Evolutionary conservation across 306 rosid species (phyloP).

Genomic region (Adenanthera pavonina): DNA sequence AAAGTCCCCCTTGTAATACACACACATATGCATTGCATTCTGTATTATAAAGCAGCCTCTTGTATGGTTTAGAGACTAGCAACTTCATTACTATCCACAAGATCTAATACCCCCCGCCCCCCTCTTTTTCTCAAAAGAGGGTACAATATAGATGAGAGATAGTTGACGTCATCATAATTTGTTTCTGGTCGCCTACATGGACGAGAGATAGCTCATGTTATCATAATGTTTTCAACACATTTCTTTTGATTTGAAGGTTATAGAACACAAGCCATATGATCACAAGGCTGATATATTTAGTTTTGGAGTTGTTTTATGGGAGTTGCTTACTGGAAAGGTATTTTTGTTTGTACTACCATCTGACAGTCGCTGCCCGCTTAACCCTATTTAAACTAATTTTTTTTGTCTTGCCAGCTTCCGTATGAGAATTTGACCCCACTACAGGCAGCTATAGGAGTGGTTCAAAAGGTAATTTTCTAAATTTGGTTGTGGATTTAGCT

Average conservation of each 20-base stretch:
- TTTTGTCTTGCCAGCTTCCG: slow-evolving; percentile 74
- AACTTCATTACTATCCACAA: not conserved
- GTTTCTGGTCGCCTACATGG: too few species aligned
- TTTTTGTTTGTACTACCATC: slow-evolving; percentile 26
- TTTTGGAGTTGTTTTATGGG: slow-evolving; percentile 94
- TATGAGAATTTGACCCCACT: slow-evolving; percentile 90
- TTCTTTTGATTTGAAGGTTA: slow-evolving; percentile 87
- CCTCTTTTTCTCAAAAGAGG: not conserved
- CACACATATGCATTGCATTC: not conserved
- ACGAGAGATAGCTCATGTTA: slow-evolving; percentile 43
- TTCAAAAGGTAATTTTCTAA: slow-evolving; percentile 70
- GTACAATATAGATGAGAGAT: slow-evolving; percentile 24
- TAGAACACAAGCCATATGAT: slow-evolving; percentile 97
- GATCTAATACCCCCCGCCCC: too few species aligned
- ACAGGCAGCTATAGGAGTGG: slow-evolving; percentile 99
- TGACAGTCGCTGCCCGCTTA: not conserved
- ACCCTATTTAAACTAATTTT: not conserved
- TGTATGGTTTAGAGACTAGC: not conserved
- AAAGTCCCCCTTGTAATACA: not conserved
- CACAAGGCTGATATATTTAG: slow-evolving; percentile 99
- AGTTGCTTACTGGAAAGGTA: slow-evolving; percentile 95
- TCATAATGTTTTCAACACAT: slow-evolving; percentile 55
- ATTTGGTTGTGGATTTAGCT: slow-evolving; percentile 29
- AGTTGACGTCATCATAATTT: slow-evolving; percentile 48
- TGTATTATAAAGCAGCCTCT: not conserved